These are phyloP conservation scores for Cerrena zonata DNA, from an alignment of 1,284 basidiomycete genomes.

Conservation along the genomic window DNA sequence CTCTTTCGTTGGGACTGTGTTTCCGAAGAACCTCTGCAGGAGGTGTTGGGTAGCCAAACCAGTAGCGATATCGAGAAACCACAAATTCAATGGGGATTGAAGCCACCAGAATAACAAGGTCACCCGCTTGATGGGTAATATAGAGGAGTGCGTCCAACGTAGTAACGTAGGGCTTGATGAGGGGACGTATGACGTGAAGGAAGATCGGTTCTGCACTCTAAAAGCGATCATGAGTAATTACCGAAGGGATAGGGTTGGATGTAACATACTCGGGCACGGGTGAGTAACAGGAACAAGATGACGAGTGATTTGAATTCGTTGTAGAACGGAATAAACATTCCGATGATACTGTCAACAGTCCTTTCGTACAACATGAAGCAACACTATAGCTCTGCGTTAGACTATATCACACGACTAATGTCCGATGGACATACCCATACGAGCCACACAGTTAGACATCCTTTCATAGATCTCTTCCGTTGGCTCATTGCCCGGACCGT, in stretches of 20 bases:
- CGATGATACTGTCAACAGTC: constrained; percentile 53
- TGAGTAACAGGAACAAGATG: constrained; percentile 66
- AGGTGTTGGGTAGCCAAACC: constrained; percentile 15
- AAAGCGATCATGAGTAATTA: constrained; percentile 10
- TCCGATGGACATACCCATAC: constrained; percentile 56
- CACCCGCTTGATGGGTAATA: constrained; percentile 51
- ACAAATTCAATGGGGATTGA: constrained; percentile 48
- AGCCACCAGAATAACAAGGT: constrained; percentile 54
- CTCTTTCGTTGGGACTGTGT: not conserved
- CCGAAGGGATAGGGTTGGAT: constrained; percentile 2
- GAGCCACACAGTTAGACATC: constrained; percentile 73
- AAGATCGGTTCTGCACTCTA: constrained; percentile 78
- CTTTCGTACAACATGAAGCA: constrained; percentile 62
- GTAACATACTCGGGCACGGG: constrained; percentile 61
- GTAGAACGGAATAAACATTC: constrained; percentile 72
- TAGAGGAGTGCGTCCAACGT: constrained; percentile 59
- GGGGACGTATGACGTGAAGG: constrained; percentile 65
- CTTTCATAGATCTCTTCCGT: constrained; percentile 77
- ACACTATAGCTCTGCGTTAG: constrained; percentile 37
- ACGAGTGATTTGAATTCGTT: constrained; percentile 68
- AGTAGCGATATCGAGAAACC: constrained; percentile 38
- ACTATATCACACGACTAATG: not conserved
- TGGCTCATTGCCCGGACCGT: constrained; percentile 62
- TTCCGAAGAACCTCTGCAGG: constrained; percentile 5
- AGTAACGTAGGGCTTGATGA: constrained; percentile 61